These are phyloP conservation scores for Candolleomyces aberdarensis DNA, from an alignment of 768 basidiomycete genomes.

Conservation along the genomic window DNA sequence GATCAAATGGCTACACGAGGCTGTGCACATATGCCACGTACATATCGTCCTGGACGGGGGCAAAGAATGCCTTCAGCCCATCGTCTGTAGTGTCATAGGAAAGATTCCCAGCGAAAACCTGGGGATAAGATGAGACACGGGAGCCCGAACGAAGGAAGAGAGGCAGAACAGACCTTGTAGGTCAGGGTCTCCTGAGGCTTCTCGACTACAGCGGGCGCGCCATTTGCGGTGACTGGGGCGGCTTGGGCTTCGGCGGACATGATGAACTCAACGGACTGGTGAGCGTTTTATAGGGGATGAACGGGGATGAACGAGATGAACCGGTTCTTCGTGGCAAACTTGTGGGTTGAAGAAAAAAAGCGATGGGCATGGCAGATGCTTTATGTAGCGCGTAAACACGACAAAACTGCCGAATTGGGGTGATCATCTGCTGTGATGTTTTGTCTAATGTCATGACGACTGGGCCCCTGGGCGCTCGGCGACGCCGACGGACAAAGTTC, in stretches of 20 bases:
- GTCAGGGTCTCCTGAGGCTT: conserved; percentile 67
- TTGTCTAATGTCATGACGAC: neutral
- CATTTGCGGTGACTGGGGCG: conserved; percentile 79
- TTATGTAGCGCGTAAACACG: conserved; percentile 37
- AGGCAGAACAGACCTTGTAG: conserved; percentile 63
- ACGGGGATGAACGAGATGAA: conserved; percentile 71
- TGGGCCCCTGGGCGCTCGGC: neutral
- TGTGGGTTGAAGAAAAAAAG: conserved; percentile 68
- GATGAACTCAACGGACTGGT: conserved; percentile 56
- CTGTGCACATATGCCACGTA: conserved; percentile 54
- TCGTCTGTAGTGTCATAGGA: conserved; percentile 92
- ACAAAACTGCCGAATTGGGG: conserved; percentile 29
- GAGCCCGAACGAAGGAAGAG: conserved; percentile 13
- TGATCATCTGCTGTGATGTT: conserved; percentile 43
- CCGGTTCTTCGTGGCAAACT: conserved; percentile 83
- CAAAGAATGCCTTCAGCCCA: conserved; percentile 93
- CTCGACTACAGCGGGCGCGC: conserved; percentile 72
- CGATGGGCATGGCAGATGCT: conserved; percentile 26
- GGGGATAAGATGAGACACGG: conserved; percentile 20
- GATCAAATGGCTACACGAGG: conserved; percentile 27
- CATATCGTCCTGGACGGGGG: conserved; percentile 84
- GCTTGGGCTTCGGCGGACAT: conserved; percentile 87
- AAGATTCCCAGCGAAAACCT: conserved; percentile 97
- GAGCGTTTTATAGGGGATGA: conserved; percentile 46
- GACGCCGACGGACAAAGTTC: no score